Evolutionary conservation across 2,329 filamentous ascomycete genomes (phyloP).

Genomic region (Talaromyces sp.): DNA sequence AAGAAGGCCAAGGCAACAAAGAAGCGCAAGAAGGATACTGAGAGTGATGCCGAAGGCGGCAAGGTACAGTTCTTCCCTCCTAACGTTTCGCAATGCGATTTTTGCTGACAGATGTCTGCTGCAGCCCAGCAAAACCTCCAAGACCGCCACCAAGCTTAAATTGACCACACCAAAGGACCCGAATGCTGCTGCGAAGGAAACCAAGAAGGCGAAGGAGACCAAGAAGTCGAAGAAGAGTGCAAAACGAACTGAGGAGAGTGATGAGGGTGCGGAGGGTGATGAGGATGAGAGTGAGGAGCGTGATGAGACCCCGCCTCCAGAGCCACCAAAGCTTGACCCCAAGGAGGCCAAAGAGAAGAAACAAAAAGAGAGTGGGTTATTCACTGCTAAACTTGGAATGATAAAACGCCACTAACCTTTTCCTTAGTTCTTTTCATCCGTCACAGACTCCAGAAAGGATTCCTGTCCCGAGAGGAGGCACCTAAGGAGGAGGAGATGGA

Average conservation of each 20-base stretch:
- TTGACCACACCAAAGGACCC: constrained; percentile 56
- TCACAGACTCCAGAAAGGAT: constrained; percentile 91
- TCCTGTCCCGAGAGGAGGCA: constrained; percentile 74
- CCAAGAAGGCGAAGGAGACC: neutral
- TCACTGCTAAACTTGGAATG: neutral
- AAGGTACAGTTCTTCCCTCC: constrained; percentile 47
- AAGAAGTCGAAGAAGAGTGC: constrained; percentile 46
- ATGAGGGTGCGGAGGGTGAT: constrained; percentile 49
- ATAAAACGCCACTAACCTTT: constrained; percentile 13
- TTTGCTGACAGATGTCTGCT: constrained; percentile 20
- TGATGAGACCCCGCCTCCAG: constrained; percentile 41
- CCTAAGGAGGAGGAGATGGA: constrained; percentile 69
- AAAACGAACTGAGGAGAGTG: constrained; percentile 30
- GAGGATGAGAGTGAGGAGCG: constrained; percentile 52
- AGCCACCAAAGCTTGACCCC: constrained; percentile 50
- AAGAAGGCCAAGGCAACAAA: constrained; percentile 42
- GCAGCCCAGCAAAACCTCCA: constrained; percentile 60
- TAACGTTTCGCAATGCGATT: neutral
- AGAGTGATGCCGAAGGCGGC: constrained; percentile 63
- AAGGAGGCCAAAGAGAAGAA: constrained; percentile 53
- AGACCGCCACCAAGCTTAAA: constrained; percentile 52
- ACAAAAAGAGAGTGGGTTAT: constrained; percentile 49
- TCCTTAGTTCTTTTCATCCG: constrained; percentile 76
- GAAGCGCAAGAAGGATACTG: constrained; percentile 43
- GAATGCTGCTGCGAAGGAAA: constrained; percentile 27